Conservation (phyloP, 163 green algal genomes). For the Scenedesmus sp. region DNA sequence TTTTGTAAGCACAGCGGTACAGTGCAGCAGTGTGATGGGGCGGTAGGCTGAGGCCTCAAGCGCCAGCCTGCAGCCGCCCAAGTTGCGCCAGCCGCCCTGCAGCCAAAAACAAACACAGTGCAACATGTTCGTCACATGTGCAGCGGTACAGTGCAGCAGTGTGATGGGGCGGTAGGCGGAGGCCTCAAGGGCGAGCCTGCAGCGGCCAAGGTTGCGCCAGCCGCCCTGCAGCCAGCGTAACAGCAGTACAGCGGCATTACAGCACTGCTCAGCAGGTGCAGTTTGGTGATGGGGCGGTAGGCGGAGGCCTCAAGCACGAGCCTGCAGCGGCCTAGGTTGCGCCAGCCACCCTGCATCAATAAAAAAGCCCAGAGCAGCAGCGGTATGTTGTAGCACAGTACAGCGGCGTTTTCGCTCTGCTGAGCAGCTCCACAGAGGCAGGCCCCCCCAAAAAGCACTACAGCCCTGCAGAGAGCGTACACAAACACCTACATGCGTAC, state of each 20-base stretch:
- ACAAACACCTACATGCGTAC: no score
- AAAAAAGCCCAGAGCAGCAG: no score
- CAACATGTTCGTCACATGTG: constrained; percentile 37
- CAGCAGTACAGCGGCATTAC: no score
- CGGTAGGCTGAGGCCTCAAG: constrained; percentile 24
- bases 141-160: constrained; percentile 15
- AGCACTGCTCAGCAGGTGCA: background rate
- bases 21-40: constrained; percentile 36
- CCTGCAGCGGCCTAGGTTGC: constrained; percentile 44
- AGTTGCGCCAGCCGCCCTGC: constrained; percentile 48
- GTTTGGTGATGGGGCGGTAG: constrained; percentile 47
- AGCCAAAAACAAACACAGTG: background rate
- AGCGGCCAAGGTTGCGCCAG: constrained; percentile 53
- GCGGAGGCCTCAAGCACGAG: constrained; percentile 40
- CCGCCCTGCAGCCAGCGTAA: constrained; percentile 42
- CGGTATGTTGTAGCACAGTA: no score
- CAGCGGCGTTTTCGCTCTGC: no score
- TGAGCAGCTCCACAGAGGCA: background rate
- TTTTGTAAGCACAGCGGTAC: no score
- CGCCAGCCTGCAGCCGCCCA: background rate
- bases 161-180: constrained; percentile 48
- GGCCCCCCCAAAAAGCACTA: no score
- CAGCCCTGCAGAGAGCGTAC: no score
- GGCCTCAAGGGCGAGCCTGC: constrained; percentile 41
- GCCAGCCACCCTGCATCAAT: constrained; percentile 55